These are phyloP conservation scores for Tulasnella sp. DNA, from an alignment of 768 basidiomycete species.

Conservation along the genomic window DNA sequence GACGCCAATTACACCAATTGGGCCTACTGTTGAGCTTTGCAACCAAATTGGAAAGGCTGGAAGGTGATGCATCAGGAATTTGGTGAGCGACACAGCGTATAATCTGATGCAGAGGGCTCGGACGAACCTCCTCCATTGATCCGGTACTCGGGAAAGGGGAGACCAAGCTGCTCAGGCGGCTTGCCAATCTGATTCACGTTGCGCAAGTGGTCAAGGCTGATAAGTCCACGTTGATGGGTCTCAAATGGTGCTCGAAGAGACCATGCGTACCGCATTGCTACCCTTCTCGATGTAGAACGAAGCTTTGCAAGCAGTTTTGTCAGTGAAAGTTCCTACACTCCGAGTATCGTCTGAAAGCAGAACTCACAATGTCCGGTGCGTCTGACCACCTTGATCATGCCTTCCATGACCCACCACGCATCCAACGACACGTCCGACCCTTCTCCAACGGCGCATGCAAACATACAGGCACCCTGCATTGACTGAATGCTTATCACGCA, in stretches of 20 bases:
- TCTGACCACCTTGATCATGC: slow-evolving; percentile 66
- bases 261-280: slow-evolving; percentile 42
- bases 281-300: slow-evolving; percentile 65
- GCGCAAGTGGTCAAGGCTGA: slow-evolving; percentile 20
- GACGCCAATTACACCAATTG: slow-evolving; percentile 16
- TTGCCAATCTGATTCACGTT: slow-evolving; percentile 14
- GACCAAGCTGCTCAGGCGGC: slow-evolving; percentile 38
- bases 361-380: slow-evolving; percentile 75
- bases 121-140: slow-evolving; percentile 66
- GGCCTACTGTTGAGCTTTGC: slow-evolving; percentile 9
- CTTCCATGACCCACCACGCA: slow-evolving; percentile 63
- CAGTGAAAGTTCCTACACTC: too few species aligned
- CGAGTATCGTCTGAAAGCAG: not conserved
- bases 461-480: slow-evolving; percentile 57
- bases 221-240: not conserved
- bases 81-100: not conserved
- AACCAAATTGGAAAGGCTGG: slow-evolving; percentile 19
- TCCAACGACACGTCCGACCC: slow-evolving; percentile 48
- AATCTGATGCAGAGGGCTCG: not conserved
- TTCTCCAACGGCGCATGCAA: slow-evolving; percentile 77
- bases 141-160: slow-evolving; percentile 45
- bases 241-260: not conserved
- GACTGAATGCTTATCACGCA: slow-evolving; percentile 64
- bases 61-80: not conserved
- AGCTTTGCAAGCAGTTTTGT: not conserved